Evolutionary conservation across 768 basidiomycete genomes (phyloP).

Genomic region (Leccinum fibrillosum): DNA sequence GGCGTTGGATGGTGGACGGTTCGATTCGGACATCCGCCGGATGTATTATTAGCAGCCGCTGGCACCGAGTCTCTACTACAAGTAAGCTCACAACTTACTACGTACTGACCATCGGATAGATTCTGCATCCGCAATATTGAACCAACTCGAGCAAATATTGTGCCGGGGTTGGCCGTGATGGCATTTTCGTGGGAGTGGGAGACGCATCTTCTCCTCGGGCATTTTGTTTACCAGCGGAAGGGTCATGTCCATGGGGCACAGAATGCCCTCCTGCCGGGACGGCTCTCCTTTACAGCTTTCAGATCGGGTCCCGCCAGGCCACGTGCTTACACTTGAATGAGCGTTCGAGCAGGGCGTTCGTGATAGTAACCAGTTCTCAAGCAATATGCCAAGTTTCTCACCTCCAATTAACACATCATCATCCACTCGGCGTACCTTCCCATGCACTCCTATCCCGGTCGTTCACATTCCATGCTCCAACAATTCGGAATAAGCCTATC

Average conservation of each 20-base stretch:
- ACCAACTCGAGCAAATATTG: not conserved
- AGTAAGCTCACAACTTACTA: not conserved
- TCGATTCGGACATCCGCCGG: not conserved
- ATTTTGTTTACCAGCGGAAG: not conserved
- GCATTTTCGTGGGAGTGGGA: not conserved
- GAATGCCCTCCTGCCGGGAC: not conserved
- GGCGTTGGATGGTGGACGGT: not conserved
- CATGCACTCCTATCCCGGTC: slow-evolving; percentile 2
- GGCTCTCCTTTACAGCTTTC: not conserved
- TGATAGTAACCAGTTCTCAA: slow-evolving; percentile 11
- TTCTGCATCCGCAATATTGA: not conserved
- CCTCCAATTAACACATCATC: not conserved
- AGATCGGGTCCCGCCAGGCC: not conserved
- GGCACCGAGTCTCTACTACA: not conserved
- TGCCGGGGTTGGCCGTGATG: not conserved
- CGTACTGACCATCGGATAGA: not conserved
- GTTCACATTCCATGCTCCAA: not conserved
- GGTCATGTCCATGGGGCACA: not conserved
- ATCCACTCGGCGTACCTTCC: slow-evolving; percentile 6
- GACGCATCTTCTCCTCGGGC: not conserved
- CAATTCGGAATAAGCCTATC: slow-evolving; percentile 11
- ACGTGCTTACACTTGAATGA: not conserved
- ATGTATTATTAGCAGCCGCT: not conserved
- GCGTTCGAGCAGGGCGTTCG: not conserved
- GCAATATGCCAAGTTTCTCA: slow-evolving; percentile 13